A percentile compares a stretch with the other conserved stretches of the same genome.
Conservation (phyloP, 2,329 filamentous ascomycete genomes). For the Graphiopsis chlorocephala region DNA sequence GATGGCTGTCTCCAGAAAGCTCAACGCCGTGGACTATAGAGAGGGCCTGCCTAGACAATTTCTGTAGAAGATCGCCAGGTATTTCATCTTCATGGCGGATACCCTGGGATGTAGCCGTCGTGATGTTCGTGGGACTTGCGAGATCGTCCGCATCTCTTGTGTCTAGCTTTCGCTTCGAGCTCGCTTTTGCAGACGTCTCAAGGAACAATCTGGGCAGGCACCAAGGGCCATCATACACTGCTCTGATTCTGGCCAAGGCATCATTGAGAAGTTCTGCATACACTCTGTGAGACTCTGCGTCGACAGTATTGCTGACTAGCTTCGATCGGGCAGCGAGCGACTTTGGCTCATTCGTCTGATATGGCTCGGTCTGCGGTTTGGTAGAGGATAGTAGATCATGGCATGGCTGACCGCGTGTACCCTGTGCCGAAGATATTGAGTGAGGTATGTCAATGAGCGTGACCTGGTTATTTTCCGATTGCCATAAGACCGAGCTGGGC, state of each 20-base stretch:
- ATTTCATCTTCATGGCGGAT: background rate
- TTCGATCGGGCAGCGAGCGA: conserved; percentile 44
- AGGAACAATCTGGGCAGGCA: conserved; percentile 31
- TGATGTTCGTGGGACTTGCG: background rate
- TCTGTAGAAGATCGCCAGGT: background rate
- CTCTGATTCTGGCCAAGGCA: conserved; percentile 38
- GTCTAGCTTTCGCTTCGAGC: background rate
- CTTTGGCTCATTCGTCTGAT: conserved; percentile 57
- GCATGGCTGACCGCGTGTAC: conserved; percentile 40
- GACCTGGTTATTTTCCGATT: conserved; percentile 49
- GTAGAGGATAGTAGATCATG: conserved; percentile 47
- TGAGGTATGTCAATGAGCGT: conserved; percentile 66
- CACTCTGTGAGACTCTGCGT: conserved; percentile 35
- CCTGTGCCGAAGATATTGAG: conserved; percentile 67
- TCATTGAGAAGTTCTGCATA: conserved; percentile 39
- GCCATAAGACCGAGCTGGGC: conserved; percentile 50
- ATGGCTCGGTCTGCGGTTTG: conserved; percentile 46
- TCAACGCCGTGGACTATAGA: background rate
- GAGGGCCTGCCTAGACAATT: background rate
- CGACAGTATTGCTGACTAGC: conserved; percentile 33
- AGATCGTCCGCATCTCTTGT: background rate
- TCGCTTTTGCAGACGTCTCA: background rate
- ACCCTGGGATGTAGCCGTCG: background rate
- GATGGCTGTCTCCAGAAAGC: background rate
- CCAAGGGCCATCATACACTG: conserved; percentile 30